Percentiles rank a stretch among this genome's conserved stretches.
These are phyloP conservation scores for Hemileccinum impolitum DNA, from an alignment of 768 basidiomycete genomes.

Conservation along the genomic window DNA sequence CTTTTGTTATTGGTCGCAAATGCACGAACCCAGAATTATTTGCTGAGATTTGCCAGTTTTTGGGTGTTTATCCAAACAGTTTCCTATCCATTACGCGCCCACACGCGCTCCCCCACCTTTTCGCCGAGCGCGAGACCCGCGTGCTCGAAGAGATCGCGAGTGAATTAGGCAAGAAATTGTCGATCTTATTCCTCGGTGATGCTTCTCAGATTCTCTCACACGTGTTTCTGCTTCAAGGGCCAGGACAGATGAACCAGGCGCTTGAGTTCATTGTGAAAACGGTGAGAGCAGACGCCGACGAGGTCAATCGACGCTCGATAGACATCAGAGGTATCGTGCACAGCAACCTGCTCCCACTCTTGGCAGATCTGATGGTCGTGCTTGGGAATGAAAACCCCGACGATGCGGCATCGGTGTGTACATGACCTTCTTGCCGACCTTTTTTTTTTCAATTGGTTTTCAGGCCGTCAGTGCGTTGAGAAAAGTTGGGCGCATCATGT, in stretches of 20 bases:
- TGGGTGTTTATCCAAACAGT: conserved; percentile 50
- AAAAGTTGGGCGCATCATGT: conserved; percentile 38
- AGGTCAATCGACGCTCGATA: conserved; percentile 32
- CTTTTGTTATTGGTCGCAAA: conserved; percentile 59
- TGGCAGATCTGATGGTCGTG: conserved; percentile 72
- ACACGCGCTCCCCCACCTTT: conserved; percentile 66
- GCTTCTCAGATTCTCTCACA: conserved; percentile 61
- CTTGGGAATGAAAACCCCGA: conserved; percentile 66
- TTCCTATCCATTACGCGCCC: conserved; percentile 64
- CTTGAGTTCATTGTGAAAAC: conserved; percentile 60
- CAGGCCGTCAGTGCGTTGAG: conserved; percentile 47
- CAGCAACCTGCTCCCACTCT: conserved; percentile 63
- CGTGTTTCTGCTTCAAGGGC: conserved; percentile 57
- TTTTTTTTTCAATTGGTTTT: conserved; percentile 31
- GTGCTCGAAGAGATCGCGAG: conserved; percentile 61
- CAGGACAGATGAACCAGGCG: conserved; percentile 53
- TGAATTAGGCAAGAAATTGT: conserved; percentile 44
- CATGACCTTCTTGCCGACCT: conserved; percentile 32
- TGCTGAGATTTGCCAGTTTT: conserved; percentile 63
- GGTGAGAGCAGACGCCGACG: conserved; percentile 46
- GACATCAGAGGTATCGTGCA: conserved; percentile 53
- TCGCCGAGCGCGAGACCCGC: conserved; percentile 55
- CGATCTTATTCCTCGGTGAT: conserved; percentile 53
- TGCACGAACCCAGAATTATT: conserved; percentile 57
- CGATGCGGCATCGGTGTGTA: conserved; percentile 41